Evolutionary conservation across 257 asterid genomes (phyloP), one percentile per base, ranked within the genome.

Genomic region (Jasminum sambac): DNA sequence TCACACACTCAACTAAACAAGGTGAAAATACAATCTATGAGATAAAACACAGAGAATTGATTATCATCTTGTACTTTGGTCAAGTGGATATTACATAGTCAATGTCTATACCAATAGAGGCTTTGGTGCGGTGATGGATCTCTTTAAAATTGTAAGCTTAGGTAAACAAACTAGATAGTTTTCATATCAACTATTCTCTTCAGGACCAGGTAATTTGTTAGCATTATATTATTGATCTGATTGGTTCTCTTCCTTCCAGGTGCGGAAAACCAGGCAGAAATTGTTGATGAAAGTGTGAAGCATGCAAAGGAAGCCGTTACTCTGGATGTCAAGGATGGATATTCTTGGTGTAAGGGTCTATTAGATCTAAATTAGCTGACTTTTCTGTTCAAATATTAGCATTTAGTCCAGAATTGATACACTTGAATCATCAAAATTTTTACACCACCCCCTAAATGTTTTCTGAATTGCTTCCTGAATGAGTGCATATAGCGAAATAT

Each of bases 251-350:
- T 23, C 72, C 57, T 84, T 83, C 70, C 87, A 94, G 99, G 84
- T 73, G 74, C 92, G 61, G 95, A 89, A 77, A 88, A 91, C 78
- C 86, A 76, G 83, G 89, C 71, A 24, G 91, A 84, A 82, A 61
- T 84, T 67, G 90, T 89, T 65, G 95, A 89, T 76, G 97, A 94
- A 80, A 89, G 97, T 83, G 81, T 94, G 74, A 88, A 83, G 72
- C 98, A 88, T 72, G 96, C 96, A 64, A 94, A 84, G 79, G 93
- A 94, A 78, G 97, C 96, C 48, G 77, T 91, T 59, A 38, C 95
- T 72, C 83, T 94, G 42, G 99, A 94, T 80, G 97, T 94, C 79
- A 83, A 82, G 85, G 95, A 93, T 81, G 99, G 99, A 69, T 84
- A 85, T 72, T 91, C 96, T 68, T 94, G 96, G 99, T 94, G 99